These are phyloP conservation scores for Angomonas deanei DNA, from an alignment of 208 protist species.

Conservation along the genomic window DNA sequence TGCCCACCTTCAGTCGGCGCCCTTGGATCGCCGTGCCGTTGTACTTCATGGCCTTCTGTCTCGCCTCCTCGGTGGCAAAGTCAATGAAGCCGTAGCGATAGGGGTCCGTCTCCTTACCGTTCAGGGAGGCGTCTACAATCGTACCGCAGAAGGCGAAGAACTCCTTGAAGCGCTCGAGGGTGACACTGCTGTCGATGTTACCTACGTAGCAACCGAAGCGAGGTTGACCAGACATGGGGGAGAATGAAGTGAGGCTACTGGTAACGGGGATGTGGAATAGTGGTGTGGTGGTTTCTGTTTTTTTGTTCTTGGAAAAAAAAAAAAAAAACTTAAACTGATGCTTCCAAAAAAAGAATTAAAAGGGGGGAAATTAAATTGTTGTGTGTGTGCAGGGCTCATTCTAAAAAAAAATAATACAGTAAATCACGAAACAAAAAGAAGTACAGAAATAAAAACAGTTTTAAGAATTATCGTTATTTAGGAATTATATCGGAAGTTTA, in stretches of 20 bases:
- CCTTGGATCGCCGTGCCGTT: constrained; percentile 76
- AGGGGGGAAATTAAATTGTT: not conserved
- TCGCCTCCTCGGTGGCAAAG: constrained; percentile 76
- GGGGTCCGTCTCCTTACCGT: constrained; percentile 66
- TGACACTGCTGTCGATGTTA: constrained; percentile 80
- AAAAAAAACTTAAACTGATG: no score
- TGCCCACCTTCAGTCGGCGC: constrained; percentile 74
- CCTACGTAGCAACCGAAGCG: constrained; percentile 83
- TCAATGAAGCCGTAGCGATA: constrained; percentile 89
- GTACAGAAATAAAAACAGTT: not conserved
- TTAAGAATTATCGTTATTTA: not conserved
- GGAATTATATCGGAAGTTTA: not conserved
- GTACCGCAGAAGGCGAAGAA: constrained; percentile 76
- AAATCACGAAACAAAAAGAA: not conserved
- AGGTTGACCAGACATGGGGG: constrained; percentile 18
- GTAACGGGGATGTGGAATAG: not conserved
- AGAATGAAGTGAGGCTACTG: not conserved
- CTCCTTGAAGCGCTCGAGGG: constrained; percentile 69
- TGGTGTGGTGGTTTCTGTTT: not conserved
- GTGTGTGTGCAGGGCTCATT: not conserved
- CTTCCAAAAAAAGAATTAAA: constrained; percentile 2
- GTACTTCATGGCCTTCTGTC: constrained; percentile 75
- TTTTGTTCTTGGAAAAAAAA: constrained; percentile 9
- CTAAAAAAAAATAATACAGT: not conserved
- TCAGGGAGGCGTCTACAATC: constrained; percentile 84